Conservation (phyloP, 495 filamentous ascomycete genomes). For the Glutinoglossum americanum region DNA sequence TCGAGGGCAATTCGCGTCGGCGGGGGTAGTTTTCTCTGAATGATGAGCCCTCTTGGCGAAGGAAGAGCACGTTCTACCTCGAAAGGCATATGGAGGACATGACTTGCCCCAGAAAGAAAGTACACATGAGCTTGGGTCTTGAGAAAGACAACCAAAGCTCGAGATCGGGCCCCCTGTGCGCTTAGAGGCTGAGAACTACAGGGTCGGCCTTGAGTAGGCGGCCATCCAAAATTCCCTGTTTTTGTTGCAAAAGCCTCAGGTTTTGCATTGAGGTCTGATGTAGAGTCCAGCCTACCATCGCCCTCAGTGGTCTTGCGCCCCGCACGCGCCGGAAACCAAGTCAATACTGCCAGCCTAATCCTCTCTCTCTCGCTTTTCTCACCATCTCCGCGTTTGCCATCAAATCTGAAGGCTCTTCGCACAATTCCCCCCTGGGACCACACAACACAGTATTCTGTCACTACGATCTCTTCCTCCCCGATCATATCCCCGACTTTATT, state of each 20-base stretch:
- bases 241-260: neutral
- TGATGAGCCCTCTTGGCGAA: slow-evolving; percentile 56
- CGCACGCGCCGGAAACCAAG: slow-evolving; percentile 42
- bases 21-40: slow-evolving; percentile 47
- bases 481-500: slow-evolving; percentile 23
- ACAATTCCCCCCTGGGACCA: slow-evolving; percentile 80
- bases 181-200: neutral
- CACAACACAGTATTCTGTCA: slow-evolving; percentile 62
- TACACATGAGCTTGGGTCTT: slow-evolving; percentile 86
- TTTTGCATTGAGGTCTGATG: neutral
- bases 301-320: neutral
- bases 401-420: slow-evolving; percentile 69
- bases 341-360: slow-evolving; percentile 64
- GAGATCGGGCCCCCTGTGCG: slow-evolving; percentile 19
- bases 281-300: neutral
- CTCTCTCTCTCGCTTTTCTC: slow-evolving; percentile 8
- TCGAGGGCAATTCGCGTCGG: slow-evolving; percentile 12
- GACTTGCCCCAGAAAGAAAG: slow-evolving; percentile 70
- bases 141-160: slow-evolving; percentile 74
- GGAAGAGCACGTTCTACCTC: slow-evolving; percentile 77
- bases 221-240: neutral
- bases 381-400: slow-evolving; percentile 15
- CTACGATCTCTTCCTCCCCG: slow-evolving; percentile 57
- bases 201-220: neutral
- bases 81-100: slow-evolving; percentile 84